A percentile compares a stretch with the other conserved stretches of the same genome.
These are phyloP conservation scores for Saccharomycopsis sp. DNA, from an alignment of 805 yeast species.

Conservation along the genomic window DNA sequence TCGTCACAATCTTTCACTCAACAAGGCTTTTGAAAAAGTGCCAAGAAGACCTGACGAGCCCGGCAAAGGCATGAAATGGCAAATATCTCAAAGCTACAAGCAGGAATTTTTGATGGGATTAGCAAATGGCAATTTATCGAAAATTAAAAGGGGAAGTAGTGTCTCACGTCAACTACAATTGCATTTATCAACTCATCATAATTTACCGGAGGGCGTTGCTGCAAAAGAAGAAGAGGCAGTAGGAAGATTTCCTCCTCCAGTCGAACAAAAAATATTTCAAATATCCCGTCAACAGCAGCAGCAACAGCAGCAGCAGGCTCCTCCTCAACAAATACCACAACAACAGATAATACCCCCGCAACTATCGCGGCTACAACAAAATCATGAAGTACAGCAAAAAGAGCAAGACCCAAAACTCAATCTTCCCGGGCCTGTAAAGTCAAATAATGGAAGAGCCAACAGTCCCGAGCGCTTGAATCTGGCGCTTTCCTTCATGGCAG, in stretches of 20 bases:
- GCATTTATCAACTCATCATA: slow-evolving; percentile 45
- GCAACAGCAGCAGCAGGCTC: slow-evolving; percentile 16
- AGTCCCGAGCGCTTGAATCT: no score
- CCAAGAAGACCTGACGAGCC: slow-evolving; percentile 95
- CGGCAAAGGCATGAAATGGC: slow-evolving; percentile 99
- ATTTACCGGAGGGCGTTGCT: slow-evolving; percentile 28
- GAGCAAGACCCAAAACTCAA: not conserved
- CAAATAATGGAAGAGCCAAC: slow-evolving; percentile 10
- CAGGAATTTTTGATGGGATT: slow-evolving; percentile 78
- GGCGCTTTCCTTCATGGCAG: slow-evolving; percentile 14
- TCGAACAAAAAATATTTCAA: slow-evolving; percentile 20
- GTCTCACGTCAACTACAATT: slow-evolving; percentile 73
- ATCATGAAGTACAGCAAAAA: slow-evolving; percentile 21
- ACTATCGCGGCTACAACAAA: slow-evolving; percentile 22
- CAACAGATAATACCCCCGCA: slow-evolving; percentile 9
- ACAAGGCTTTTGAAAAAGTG: slow-evolving; percentile 96
- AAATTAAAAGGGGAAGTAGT: slow-evolving; percentile 69
- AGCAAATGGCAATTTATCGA: slow-evolving; percentile 63
- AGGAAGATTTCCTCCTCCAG: no score
- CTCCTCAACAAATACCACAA: slow-evolving; percentile 5
- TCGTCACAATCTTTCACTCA: slow-evolving; percentile 78
- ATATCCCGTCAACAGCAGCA: no score
- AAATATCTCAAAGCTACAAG: slow-evolving; percentile 75
- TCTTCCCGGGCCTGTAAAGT: not conserved
- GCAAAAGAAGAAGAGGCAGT: not conserved